Evolutionary conservation across 2,329 filamentous ascomycete genomes (phyloP).

Genomic region (Phyllosticta citribraziliensis): DNA sequence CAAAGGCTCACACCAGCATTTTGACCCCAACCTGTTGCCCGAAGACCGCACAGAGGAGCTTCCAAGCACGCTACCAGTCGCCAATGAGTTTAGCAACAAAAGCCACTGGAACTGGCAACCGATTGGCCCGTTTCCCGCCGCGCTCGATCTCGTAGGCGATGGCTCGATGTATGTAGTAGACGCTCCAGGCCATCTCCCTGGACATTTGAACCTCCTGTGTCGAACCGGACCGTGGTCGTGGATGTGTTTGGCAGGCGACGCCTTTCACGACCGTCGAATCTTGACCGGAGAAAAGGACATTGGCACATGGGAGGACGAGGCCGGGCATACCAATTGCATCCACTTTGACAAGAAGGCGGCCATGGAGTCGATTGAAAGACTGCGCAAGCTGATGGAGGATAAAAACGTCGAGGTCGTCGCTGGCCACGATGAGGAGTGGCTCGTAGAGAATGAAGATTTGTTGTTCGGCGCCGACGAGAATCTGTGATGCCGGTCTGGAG

Average conservation of each 20-base stretch:
- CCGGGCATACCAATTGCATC: constrained; percentile 38
- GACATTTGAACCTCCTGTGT: constrained; percentile 43
- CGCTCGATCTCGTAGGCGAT: constrained; percentile 40
- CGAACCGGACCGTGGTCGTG: constrained; percentile 31
- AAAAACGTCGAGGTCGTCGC: constrained; percentile 41
- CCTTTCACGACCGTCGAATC: constrained; percentile 44
- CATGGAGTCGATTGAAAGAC: constrained; percentile 31
- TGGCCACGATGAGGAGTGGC: constrained; percentile 43
- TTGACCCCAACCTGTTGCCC: constrained; percentile 36
- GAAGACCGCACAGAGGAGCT: constrained; percentile 34
- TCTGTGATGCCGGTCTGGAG: background rate
- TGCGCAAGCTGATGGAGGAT: constrained; percentile 28
- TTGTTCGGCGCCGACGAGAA: constrained; percentile 13
- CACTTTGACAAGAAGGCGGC: constrained; percentile 41
- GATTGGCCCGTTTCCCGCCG: constrained; percentile 34
- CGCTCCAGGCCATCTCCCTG: constrained; percentile 42
- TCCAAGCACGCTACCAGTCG: constrained; percentile 15
- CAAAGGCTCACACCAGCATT: constrained; percentile 24
- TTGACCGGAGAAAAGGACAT: constrained; percentile 43
- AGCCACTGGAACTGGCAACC: constrained; percentile 30
- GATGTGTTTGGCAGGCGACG: constrained; percentile 44
- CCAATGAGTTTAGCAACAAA: background rate
- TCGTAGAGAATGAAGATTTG: constrained; percentile 27
- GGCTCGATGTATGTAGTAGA: constrained; percentile 39
- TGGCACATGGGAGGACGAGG: constrained; percentile 39